These are phyloP conservation scores for Porcisia deanei DNA, from an alignment of 208 protist genomes.

Conservation along the genomic window DNA sequence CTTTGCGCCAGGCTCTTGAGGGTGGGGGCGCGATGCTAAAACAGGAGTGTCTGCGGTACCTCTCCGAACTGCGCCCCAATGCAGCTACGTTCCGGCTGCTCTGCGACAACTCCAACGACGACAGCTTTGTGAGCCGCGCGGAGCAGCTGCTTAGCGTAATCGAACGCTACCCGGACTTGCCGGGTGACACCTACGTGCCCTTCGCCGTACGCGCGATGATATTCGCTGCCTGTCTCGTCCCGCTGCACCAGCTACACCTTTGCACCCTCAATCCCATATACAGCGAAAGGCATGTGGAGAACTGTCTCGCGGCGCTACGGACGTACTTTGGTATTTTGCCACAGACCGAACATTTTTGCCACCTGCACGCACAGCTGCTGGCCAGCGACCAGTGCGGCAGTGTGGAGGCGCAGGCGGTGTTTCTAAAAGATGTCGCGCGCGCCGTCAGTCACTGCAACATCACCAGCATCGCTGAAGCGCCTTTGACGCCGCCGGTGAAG, in stretches of 20 bases:
- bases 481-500: slow-evolving; percentile 56
- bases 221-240: slow-evolving; percentile 47
- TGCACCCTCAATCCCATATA: slow-evolving; percentile 28
- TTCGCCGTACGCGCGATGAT: slow-evolving; percentile 55
- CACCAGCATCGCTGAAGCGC: slow-evolving; percentile 13
- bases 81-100: slow-evolving; percentile 31
- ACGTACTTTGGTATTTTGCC: slow-evolving; percentile 39
- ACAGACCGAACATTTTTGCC: slow-evolving; percentile 53
- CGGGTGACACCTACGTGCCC: slow-evolving; percentile 38
- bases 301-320: slow-evolving; percentile 32
- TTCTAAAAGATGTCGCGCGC: slow-evolving; percentile 39
- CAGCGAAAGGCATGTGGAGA: slow-evolving; percentile 26
- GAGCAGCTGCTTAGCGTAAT: slow-evolving; percentile 34
- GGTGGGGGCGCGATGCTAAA: not conserved
- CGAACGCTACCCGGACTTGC: slow-evolving; percentile 28
- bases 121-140: slow-evolving; percentile 42
- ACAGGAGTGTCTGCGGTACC: slow-evolving; percentile 17
- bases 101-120: slow-evolving; percentile 33
- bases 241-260: slow-evolving; percentile 45
- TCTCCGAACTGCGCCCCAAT: slow-evolving; percentile 23
- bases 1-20: slow-evolving; percentile 9
- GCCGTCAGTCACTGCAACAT: slow-evolving; percentile 35
- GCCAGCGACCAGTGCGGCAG: slow-evolving; percentile 44
- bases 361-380: slow-evolving; percentile 65
- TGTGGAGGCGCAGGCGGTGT: slow-evolving; percentile 35